Percentiles rank a stretch among this genome's conserved stretches.
phyloP scores from a whole-genome alignment of 208 protist genomes.

The Leishmania tarentolae region DNA sequence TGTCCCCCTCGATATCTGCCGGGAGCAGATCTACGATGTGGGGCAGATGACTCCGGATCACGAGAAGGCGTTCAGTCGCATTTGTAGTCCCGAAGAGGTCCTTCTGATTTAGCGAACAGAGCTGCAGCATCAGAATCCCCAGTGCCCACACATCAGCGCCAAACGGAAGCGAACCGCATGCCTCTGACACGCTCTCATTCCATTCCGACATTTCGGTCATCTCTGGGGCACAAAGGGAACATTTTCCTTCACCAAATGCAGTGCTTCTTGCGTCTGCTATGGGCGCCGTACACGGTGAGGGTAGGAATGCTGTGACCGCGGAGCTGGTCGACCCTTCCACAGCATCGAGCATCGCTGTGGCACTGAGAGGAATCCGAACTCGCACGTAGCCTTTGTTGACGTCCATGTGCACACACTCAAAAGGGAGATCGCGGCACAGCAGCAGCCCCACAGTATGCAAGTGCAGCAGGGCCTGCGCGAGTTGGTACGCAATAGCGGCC shows the following conservation, averaged over 20 bases:
- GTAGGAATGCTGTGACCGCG: too few relatives aligned
- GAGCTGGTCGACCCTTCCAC: not conserved
- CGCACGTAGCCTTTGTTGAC: conserved; percentile 15
- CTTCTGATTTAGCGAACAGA: conserved; percentile 19
- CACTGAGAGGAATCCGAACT: conserved; percentile 25
- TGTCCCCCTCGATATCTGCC: not conserved
- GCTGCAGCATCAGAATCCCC: conserved; percentile 16
- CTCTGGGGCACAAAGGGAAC: conserved; percentile 15
- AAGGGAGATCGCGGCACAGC: conserved; percentile 17
- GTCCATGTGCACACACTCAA: conserved; percentile 14
- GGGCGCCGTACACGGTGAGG: not conserved
- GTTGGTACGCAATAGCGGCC: conserved; percentile 19
- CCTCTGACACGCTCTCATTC: not conserved
- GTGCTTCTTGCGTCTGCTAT: not conserved
- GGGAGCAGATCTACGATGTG: conserved; percentile 8
- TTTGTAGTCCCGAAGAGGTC: not conserved
- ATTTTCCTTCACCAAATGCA: not conserved
- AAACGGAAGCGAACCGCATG: not conserved
- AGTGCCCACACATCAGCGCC: conserved; percentile 24
- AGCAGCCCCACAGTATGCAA: conserved; percentile 11
- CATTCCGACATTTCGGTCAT: conserved; percentile 6
- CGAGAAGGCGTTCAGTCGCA: conserved; percentile 7
- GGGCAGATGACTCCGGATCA: not conserved
- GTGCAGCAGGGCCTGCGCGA: conserved; percentile 17
- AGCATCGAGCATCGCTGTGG: conserved; percentile 3